These are phyloP conservation scores for Platanus orientalis DNA, from an alignment of 164 flowering plant genomes.

Conservation along the genomic window DNA sequence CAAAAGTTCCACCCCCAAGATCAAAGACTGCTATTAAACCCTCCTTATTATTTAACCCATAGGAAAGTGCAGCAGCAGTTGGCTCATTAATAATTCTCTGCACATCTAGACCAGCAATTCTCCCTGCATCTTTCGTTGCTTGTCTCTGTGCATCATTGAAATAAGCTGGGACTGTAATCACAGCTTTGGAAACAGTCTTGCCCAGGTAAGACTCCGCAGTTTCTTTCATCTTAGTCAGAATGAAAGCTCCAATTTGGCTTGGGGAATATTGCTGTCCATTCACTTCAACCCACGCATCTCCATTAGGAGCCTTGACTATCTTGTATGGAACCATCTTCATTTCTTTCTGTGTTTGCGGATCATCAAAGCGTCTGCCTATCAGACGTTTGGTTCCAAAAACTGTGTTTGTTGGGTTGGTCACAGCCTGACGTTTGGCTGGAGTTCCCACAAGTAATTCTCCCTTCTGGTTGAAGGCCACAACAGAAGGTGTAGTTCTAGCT, in stretches of 20 bases:
- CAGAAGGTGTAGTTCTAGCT: slow-evolving; percentile 65
- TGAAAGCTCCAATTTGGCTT: slow-evolving; percentile 68
- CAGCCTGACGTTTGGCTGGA: slow-evolving; percentile 72
- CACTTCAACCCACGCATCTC: slow-evolving; percentile 77
- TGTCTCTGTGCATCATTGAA: slow-evolving; percentile 77
- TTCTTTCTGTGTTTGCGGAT: slow-evolving; percentile 64
- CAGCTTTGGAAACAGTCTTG: slow-evolving; percentile 55
- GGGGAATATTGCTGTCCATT: slow-evolving; percentile 66
- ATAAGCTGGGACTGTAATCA: slow-evolving; percentile 67
- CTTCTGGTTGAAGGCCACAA: slow-evolving; percentile 57
- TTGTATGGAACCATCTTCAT: slow-evolving; percentile 76
- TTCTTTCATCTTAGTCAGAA: slow-evolving; percentile 72
- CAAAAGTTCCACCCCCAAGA: slow-evolving; percentile 84
- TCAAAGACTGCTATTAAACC: slow-evolving; percentile 70
- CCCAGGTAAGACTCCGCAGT: slow-evolving; percentile 68
- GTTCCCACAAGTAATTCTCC: slow-evolving; percentile 60
- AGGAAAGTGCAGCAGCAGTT: slow-evolving; percentile 72
- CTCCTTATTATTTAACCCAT: slow-evolving; percentile 67
- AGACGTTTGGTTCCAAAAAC: slow-evolving; percentile 58
- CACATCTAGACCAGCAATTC: slow-evolving; percentile 67
- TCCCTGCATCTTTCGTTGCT: slow-evolving; percentile 77
- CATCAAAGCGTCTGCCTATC: slow-evolving; percentile 62
- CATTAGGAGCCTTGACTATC: slow-evolving; percentile 63
- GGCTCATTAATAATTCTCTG: slow-evolving; percentile 76
- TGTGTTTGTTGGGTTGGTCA: slow-evolving; percentile 64